phyloP scores from a whole-genome alignment of 1,284 basidiomycete genomes.

The Cryptococcus wingfieldii region DNA sequence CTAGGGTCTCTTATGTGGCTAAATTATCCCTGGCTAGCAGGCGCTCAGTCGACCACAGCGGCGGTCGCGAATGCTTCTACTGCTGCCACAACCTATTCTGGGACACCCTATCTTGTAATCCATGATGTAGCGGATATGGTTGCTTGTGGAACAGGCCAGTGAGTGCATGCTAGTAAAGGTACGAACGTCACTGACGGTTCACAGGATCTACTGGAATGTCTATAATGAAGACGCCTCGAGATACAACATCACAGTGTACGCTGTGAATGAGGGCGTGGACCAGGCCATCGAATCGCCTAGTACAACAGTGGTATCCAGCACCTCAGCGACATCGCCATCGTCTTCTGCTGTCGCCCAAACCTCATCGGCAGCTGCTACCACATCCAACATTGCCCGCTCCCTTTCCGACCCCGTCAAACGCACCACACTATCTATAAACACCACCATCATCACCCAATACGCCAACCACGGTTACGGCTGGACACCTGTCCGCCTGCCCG shows the following conservation, averaged over 20 bases:
- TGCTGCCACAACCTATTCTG: not conserved
- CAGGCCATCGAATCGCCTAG: constrained; percentile 19
- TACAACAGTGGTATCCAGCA: constrained; percentile 1
- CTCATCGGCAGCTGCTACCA: constrained; percentile 3
- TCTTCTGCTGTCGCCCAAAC: constrained; percentile 4
- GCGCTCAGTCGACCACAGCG: too few species aligned
- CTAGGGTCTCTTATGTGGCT: too few species aligned
- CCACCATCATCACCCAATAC: constrained; percentile 18
- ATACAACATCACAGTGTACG: constrained; percentile 27
- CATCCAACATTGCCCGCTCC: constrained; percentile 5
- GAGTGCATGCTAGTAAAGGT: constrained; percentile 2
- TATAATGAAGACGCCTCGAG: constrained; percentile 17
- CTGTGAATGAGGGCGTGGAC: constrained; percentile 23
- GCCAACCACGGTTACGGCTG: constrained; percentile 21
- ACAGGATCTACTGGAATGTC: constrained; percentile 24
- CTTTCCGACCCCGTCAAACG: not conserved
- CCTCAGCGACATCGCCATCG: constrained; percentile 2
- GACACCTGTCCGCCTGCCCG: constrained; percentile 21
- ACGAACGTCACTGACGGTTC: not conserved
- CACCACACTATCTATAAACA: constrained; percentile 20
- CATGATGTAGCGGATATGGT: constrained; percentile 11
- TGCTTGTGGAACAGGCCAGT: constrained; percentile 15
- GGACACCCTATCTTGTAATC: constrained; percentile 3
- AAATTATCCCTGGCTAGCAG: too few species aligned
- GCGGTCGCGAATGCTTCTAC: too few species aligned